Base-by-base conservation (phyloP, 2,329 filamentous ascomycete genomes). In the Magnaporthiopsis poae region DNA sequence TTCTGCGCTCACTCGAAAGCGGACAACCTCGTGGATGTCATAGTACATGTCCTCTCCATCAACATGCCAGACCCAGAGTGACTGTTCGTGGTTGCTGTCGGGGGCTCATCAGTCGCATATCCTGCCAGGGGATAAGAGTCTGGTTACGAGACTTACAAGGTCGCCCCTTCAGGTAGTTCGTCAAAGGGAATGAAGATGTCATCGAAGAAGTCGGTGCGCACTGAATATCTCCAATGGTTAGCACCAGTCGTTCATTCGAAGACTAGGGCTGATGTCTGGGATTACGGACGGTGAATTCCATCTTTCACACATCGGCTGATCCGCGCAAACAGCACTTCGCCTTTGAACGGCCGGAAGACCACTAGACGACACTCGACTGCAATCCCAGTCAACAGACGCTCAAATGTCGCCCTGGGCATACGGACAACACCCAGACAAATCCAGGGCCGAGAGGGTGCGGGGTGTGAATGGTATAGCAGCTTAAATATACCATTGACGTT, bases 301-400 rank as follows among this genome's bases (percentile, higher is more conserved):
- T 71, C 65, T 12, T 70, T 70, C 35, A 68, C 70, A 52, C 88
- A 88, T 70, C 87, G 88, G 69, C 88, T 88, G 76, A 99, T 97
- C 70, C 88, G 89, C 21, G 91, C 95, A 61, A 91, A 82, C 73
- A 99, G 84, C 68, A 97, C 91, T 76, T 99, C 95, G 63, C 92
- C 91, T 75, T 96, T 96, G 81, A 97, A 98, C 0, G 95, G 95
- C 31, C 95, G 88, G 77, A 98, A 99, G 36, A 99, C 92, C 25
- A 97, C 84, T 74, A 99, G 83, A 29, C 92, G 90, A 74, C 98
- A 99, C 75, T 96, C 92, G 64, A 96, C 94, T 95, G 70, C 25
- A 5, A 56, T 15, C 21, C 2, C 5, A 11, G 67, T 73, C 61
- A 73, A 18, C 21, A 29, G 3, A 27, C 25, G 29, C 33, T 11